Conservation (phyloP, 108 stramenopile species). For the Poteriospumella lacustris region DNA sequence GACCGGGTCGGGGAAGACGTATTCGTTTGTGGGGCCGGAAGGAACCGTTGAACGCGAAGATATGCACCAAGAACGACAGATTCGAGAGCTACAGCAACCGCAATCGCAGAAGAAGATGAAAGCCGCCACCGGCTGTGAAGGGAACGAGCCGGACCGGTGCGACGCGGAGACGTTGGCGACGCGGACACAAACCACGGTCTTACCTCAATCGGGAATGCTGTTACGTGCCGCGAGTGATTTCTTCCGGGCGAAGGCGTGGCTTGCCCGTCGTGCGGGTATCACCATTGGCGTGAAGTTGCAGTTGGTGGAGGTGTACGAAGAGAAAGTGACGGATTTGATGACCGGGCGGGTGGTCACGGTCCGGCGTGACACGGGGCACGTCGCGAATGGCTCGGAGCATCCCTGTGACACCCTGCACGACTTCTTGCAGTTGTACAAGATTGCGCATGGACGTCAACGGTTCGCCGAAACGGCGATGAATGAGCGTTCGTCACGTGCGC, state of each 20-base stretch:
- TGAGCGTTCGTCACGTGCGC: conserved; percentile 30
- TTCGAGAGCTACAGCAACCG: no score
- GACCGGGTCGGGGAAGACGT: conserved; percentile 21
- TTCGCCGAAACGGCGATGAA: conserved; percentile 43
- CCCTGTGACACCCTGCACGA: neutral
- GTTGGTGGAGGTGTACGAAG: conserved; percentile 38
- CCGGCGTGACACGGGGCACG: conserved; percentile 26
- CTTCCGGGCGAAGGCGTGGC: neutral
- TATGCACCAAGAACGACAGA: no score
- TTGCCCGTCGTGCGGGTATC: neutral
- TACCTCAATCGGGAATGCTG: neutral
- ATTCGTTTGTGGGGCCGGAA: conserved; percentile 14
- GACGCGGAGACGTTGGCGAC: no score
- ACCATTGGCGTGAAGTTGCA: neutral
- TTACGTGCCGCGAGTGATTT: neutral
- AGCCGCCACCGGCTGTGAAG: no score
- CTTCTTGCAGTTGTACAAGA: neutral
- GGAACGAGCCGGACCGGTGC: no score
- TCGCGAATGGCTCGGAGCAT: neutral
- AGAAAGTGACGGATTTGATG: conserved; percentile 31
- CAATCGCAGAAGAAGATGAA: no score
- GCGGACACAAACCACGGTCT: neutral
- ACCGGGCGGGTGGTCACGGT: neutral
- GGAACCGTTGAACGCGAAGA: neutral
- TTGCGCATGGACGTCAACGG: neutral